Evolutionary conservation across 139 green algal genomes (phyloP).

Genomic region (Tetradesmus lagerheimii): DNA sequence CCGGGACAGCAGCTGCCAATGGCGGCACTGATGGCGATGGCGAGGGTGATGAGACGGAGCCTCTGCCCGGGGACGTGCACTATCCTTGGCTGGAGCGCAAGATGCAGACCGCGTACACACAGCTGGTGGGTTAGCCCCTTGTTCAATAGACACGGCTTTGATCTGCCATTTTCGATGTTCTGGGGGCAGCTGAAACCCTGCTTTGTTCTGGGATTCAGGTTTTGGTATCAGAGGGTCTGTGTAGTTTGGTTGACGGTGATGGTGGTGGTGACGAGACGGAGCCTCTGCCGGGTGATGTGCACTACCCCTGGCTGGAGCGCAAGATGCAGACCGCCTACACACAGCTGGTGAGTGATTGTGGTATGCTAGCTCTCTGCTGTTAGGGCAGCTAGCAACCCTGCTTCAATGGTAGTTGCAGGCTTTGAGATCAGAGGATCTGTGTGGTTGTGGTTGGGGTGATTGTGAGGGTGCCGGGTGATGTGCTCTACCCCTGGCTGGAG

Average conservation of each 20-base stretch:
- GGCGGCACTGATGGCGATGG: neutral
- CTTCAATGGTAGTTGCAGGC: too few relatives aligned
- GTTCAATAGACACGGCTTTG: too few relatives aligned
- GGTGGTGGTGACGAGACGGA: slow-evolving; percentile 41
- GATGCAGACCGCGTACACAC: slow-evolving; percentile 39
- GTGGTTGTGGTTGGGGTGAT: neutral
- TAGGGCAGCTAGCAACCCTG: too few relatives aligned
- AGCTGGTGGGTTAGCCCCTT: slow-evolving; percentile 41
- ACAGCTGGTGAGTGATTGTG: slow-evolving; percentile 40
- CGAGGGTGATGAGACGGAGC: slow-evolving; percentile 39
- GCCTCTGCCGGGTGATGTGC: slow-evolving; percentile 42
- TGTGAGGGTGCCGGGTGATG: too few relatives aligned
- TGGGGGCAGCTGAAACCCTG: too few relatives aligned
- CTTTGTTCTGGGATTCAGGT: too few relatives aligned
- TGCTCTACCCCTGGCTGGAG: too few relatives aligned
- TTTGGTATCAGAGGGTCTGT: too few relatives aligned
- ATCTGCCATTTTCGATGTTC: too few relatives aligned
- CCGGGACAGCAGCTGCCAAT: neutral
- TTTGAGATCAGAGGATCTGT: too few relatives aligned
- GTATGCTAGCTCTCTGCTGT: too few relatives aligned
- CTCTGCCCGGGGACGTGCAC: slow-evolving; percentile 42
- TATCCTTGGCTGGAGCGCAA: slow-evolving; percentile 49
- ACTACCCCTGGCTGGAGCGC: slow-evolving; percentile 48
- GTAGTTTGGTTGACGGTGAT: neutral
- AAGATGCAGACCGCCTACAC: slow-evolving; percentile 44